Conservation (phyloP, 2,329 filamentous ascomycete species). For the Clonostachys chloroleuca region DNA sequence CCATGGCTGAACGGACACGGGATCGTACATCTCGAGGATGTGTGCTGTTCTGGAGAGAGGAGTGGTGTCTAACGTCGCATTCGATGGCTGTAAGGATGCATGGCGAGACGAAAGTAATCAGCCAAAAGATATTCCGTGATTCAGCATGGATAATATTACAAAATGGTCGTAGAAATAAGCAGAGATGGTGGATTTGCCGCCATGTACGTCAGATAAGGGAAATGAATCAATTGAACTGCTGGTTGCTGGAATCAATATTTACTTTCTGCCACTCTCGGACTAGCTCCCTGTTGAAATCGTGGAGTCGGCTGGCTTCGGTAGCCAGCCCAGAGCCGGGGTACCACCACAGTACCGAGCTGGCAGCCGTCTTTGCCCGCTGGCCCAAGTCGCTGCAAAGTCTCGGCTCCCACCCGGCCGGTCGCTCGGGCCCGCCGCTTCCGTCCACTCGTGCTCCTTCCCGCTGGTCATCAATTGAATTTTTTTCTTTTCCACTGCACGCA, state of each 20-base stretch:
- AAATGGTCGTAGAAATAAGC: no score
- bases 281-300: neutral
- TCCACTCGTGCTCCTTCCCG: neutral
- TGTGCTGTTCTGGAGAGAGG: neutral
- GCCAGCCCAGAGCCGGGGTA: no score
- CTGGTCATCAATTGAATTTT: constrained; percentile 1
- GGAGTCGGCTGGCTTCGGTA: constrained; percentile 1
- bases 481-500: neutral
- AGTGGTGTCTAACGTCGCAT: neutral
- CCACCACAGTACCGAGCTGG: no score
- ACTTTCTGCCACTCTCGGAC: constrained; percentile 2
- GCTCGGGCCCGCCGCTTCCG: neutral
- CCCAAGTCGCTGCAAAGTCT: neutral
- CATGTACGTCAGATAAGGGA: neutral
- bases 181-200: no score
- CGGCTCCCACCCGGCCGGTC: neutral
- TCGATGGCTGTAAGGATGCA: neutral
- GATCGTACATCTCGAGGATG: constrained; percentile 1
- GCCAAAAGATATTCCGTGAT: neutral
- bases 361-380: no score
- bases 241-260: constrained; percentile 2
- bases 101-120: neutral
- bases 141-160: neutral
- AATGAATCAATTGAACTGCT: neutral
- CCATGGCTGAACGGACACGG: constrained; percentile 28